Evolutionary conservation across 176 grass and related monocot genomes (phyloP), one percentile per base, ranked within the genome.

Genomic region (Hyparrhenia diplandra): DNA sequence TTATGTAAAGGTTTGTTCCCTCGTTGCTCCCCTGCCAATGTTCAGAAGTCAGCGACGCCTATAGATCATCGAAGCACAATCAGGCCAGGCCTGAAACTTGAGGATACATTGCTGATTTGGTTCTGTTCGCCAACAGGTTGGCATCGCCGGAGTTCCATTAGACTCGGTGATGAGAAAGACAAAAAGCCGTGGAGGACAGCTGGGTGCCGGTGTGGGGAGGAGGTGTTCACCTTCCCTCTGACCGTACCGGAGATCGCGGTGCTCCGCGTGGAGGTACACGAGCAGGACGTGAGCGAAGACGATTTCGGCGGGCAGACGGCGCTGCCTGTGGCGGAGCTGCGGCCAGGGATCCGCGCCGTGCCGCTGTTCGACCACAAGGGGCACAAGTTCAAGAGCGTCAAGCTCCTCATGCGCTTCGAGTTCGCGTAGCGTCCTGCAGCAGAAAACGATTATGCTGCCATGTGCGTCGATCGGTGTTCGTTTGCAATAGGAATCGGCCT

Each of bases 191-290:
- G 60, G 95, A 98, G 88, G 95, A 98, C 70, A 91, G 76, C 78
- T 98, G 95, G 92, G 75, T 85, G 1, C 95, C 95, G 17, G 71
- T 74, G 43, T 98, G 95, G 95, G 95, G 87, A 91, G 31, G 92
- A 94, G 80, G 90, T 92, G 66, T 94, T 98, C 71, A 35, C 36
- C 74, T 98, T 98, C 85, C 84, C 84, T 5, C 82, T 94, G 71
- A 91, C 90, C 0, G 86, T 98, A 3, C 95, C 95, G 2, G 95
- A 94, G 81, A 88, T 98, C 40, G 95, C 95, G 17, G 71, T 98
- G 74, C 90, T 98, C 84, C 92, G 92, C 9, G 83, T 98, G 21
- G 95, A 98, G 89, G 92, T 98, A 98, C n/a, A n/a, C 64, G 90
- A 94, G 77, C 92, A 94, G 27, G 92, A 98, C 80, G 87, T 94